Base-by-base conservation (phyloP, 2,329 filamentous ascomycete genomes). In the Fusarium pseudograminearum region DNA sequence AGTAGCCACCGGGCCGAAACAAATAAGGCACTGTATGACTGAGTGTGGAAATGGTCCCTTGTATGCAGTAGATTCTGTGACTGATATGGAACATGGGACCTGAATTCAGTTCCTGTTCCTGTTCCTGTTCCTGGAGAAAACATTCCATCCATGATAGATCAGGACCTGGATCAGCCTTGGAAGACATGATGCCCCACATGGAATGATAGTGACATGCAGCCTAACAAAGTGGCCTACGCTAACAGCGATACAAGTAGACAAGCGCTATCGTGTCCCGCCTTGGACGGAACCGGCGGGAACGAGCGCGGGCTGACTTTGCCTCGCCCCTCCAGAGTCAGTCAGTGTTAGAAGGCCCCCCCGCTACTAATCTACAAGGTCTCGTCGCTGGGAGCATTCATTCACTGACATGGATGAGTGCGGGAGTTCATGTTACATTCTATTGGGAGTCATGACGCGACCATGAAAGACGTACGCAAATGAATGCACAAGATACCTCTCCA, bases 1-100 rank as follows among this genome's bases (percentile, higher is more conserved):
- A 28, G 47, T 57, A 65, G 53, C 51, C 51, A 59, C 63, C 53
- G 41, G 55, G 59, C 57, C 64, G 67, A 67, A 67, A 67, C 63
- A 57, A 26, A 30, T 44, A 20, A 38, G 24, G 40, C 42, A 31
- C 26, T 45, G 31, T 33, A 48, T 9, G 31, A 26, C 26, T 26
- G 26, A 9, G 26, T 40, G 63, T 50, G 24, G 26, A 48, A 24
- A 18, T 10, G 42, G 22, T 8, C 18, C 15, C 14, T 38, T 16
- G 20, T 31, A 52, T 31, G 33, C 7, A 15, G 47, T 26, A 9
- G 14, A 54, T 18, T 60, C 30, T 38, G n/a, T n/a, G 26, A 65
- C 61, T 51, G 53, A 45, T 33, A 50, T 40, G n/a, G 36, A 40
- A 40, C 36, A 36, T 18, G 40, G 28, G 67, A 67, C 58, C 64